These are phyloP conservation scores for Apiospora sp. DNA, from an alignment of 2,329 filamentous ascomycete species.

Conservation along the genomic window DNA sequence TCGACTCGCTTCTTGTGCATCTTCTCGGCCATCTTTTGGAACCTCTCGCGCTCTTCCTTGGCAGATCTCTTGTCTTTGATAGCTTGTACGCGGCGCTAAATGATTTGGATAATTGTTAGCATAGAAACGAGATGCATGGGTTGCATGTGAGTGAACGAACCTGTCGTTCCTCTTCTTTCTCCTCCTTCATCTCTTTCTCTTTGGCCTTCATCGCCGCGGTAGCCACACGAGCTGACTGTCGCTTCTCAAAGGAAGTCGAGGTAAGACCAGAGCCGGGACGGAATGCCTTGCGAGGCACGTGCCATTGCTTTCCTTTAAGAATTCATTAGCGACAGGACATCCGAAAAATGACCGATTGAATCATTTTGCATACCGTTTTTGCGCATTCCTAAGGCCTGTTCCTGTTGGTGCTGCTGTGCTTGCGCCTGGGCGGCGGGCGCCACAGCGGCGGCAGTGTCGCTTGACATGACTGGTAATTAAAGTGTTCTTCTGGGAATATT, in stretches of 20 bases:
- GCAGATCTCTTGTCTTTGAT: conserved; percentile 86
- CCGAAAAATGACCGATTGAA: no score
- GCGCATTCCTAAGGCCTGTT: conserved; percentile 14
- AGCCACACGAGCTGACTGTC: conserved; percentile 73
- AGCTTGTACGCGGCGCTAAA: conserved; percentile 77
- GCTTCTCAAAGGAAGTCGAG: conserved; percentile 76
- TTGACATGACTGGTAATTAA: not conserved
- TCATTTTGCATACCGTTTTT: conserved; percentile 12
- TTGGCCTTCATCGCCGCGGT: conserved; percentile 85
- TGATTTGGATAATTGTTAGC: conserved; percentile 24
- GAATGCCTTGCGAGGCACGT: conserved; percentile 82
- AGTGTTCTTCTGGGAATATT: not conserved
- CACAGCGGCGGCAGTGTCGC: conserved; percentile 8
- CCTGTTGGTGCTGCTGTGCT: conserved; percentile 17
- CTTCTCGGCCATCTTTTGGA: conserved; percentile 93
- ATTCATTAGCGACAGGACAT: conserved; percentile 45
- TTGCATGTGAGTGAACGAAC: conserved; percentile 51
- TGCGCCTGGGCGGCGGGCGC: conserved; percentile 20
- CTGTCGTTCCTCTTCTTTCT: conserved; percentile 89
- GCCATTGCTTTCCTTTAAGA: conserved; percentile 90
- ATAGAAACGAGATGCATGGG: not conserved
- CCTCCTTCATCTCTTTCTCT: conserved; percentile 94
- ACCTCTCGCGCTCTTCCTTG: conserved; percentile 93
- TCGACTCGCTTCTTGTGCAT: conserved; percentile 98
- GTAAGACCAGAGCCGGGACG: conserved; percentile 76